Conservation (phyloP, 495 filamentous ascomycete species). For the Neurospora sp. region DNA sequence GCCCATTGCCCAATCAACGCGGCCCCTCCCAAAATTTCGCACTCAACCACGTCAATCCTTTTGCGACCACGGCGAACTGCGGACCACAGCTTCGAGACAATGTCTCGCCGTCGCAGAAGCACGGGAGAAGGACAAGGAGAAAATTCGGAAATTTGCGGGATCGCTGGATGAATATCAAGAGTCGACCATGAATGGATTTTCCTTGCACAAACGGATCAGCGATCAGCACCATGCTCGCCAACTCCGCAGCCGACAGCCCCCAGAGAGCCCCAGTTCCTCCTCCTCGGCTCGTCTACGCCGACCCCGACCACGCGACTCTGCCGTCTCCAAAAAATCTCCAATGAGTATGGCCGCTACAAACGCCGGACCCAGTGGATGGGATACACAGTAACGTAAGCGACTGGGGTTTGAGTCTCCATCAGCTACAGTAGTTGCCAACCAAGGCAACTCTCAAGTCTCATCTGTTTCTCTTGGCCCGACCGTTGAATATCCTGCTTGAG, state of each 20-base stretch:
- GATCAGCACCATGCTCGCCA: not conserved
- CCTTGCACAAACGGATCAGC: not conserved
- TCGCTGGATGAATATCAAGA: not conserved
- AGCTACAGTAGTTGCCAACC: not conserved
- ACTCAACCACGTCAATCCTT: not conserved
- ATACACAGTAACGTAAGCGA: not conserved
- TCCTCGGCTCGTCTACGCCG: not conserved
- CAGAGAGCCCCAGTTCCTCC: not conserved
- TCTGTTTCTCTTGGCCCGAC: not conserved
- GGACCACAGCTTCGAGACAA: not conserved
- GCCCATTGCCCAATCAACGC: not conserved
- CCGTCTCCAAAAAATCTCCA: not conserved
- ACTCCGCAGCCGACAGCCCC: not conserved
- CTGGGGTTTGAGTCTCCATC: not conserved
- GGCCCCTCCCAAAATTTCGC: not conserved
- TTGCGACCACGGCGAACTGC: not conserved
- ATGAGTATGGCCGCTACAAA: not conserved
- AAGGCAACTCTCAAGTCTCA: not conserved
- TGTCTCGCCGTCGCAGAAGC: not conserved
- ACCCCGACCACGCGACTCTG: not conserved
- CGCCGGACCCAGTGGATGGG: not conserved
- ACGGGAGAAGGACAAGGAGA: not conserved
- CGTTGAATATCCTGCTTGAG: not conserved
- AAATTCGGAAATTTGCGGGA: not conserved
- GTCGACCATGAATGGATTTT: not conserved